Evolutionary conservation across 805 yeast species (phyloP).

Genomic region (Saturnispora silvae): DNA sequence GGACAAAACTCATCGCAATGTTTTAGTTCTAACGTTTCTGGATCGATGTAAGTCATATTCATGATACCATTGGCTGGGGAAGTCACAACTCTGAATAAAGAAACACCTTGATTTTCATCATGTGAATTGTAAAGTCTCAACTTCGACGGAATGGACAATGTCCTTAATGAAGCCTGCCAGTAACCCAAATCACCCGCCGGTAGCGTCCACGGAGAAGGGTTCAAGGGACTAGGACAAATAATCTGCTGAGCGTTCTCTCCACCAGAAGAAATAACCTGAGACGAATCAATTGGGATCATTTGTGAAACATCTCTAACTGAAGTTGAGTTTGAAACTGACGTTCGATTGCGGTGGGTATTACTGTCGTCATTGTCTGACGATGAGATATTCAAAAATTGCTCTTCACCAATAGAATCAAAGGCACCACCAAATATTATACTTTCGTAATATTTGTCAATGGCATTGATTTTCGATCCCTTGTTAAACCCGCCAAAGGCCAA

Average conservation of each 20-base stretch:
- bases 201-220: slow-evolving; percentile 41
- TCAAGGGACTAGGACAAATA: slow-evolving; percentile 43
- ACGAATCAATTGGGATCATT: slow-evolving; percentile 25
- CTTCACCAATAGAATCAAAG: slow-evolving; percentile 52
- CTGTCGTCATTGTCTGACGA: slow-evolving; percentile 20
- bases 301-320: slow-evolving; percentile 27
- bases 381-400: slow-evolving; percentile 26
- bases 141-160: slow-evolving; percentile 53
- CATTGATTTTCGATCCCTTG: slow-evolving; percentile 42
- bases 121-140: slow-evolving; percentile 60
- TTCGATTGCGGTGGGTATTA: too few relatives aligned
- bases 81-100: slow-evolving; percentile 62
- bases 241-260: slow-evolving; percentile 28
- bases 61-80: slow-evolving; percentile 78
- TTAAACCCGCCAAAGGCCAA: slow-evolving; percentile 76
- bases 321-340: slow-evolving; percentile 8
- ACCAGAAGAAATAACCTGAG: slow-evolving; percentile 7
- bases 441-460: slow-evolving; percentile 43
- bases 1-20: slow-evolving; percentile 91
- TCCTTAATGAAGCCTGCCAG: slow-evolving; percentile 53
- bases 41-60: slow-evolving; percentile 83
- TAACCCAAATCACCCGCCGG: slow-evolving; percentile 43
- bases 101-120: slow-evolving; percentile 33
- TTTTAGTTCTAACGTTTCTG: slow-evolving; percentile 41
- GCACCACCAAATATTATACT: slow-evolving; percentile 68